Evolutionary conservation across 2,329 filamentous ascomycete species (phyloP), one percentile per base, ranked within the genome.

Genomic region (Metarhizium humberi): DNA sequence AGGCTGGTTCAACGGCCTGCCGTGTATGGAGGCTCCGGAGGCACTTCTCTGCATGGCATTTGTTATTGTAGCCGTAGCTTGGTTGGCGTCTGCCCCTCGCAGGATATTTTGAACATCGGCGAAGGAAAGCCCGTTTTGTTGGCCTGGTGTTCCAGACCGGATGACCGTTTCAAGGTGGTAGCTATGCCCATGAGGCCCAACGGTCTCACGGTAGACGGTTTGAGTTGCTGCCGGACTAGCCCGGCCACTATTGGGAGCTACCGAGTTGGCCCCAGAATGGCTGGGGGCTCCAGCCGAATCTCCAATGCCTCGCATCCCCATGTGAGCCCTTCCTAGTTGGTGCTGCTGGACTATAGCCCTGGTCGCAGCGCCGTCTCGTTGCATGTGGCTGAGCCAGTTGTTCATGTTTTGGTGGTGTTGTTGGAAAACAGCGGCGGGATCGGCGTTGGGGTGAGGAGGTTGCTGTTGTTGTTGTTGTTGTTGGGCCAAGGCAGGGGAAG

Each of bases 41-140:
- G 75, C 71, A 60, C 75, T 80, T 54, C 78, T 71, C 47, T 78
- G 76, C 75, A 80, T 77, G 40, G 77, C 75, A 59, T 71, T 75
- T 6, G 75, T 70, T 69, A 78, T 76, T 51, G 75, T 75, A 52
- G 71, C 70, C 2, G 75, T 71, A 3, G 75, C 73, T 59, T 78
- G 73, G 38, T 64, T 69, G 29, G 72, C 68, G 61, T 80, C 78
- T 6, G 73, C 74, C 38, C 68, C 68, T 34, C 75, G 73, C 11
- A 79, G 61, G 34, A 77, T 73, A 54, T 71, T 76, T 50, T 76
- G 75, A 3, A 77, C 66, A 14, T 80, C 78, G 29, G 66, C 63
- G 3, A 72, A 66, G 13, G 75, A 73, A 34, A 78, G 62, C 7
- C 66, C 67, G 13, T 63, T 64, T 42, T 63, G 59, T 3, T 60